Percentiles rank a stretch among this genome's conserved stretches.
Evolutionary conservation across 495 filamentous ascomycete genomes (phyloP).

Genomic region (Neurospora pannonica): DNA sequence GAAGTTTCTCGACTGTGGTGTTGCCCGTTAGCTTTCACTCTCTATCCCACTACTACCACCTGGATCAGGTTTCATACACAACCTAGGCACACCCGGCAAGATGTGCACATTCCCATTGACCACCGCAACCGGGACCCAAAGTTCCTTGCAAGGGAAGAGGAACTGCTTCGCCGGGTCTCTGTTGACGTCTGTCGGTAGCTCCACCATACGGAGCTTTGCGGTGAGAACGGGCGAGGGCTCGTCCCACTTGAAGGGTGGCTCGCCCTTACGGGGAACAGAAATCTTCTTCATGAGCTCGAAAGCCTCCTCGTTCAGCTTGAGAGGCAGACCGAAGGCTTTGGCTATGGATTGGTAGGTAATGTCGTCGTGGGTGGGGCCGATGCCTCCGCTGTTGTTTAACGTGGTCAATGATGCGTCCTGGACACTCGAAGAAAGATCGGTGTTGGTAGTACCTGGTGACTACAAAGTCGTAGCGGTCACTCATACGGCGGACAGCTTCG

Average conservation of each 20-base stretch:
- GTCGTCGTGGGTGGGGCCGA: slow-evolving; percentile 94
- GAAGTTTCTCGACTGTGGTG: slow-evolving; percentile 51
- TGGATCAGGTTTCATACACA: slow-evolving; percentile 40
- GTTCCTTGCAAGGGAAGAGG: slow-evolving; percentile 65
- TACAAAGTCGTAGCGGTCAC: slow-evolving; percentile 79
- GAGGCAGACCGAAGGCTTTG: slow-evolving; percentile 69
- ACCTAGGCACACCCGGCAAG: slow-evolving; percentile 75
- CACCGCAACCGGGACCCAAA: slow-evolving; percentile 84
- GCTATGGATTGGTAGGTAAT: slow-evolving; percentile 95
- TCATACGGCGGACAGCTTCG: slow-evolving; percentile 79
- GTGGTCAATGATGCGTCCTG: background rate
- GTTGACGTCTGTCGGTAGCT: slow-evolving; percentile 64
- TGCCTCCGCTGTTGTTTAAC: slow-evolving; percentile 56
- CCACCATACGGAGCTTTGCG: slow-evolving; percentile 83
- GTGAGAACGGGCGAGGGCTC: slow-evolving; percentile 64
- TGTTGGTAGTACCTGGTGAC: slow-evolving; percentile 52
- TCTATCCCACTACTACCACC: background rate
- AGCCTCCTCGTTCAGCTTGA: slow-evolving; percentile 66
- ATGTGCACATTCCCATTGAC: slow-evolving; percentile 93
- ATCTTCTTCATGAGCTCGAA: slow-evolving; percentile 74
- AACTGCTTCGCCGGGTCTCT: slow-evolving; percentile 53
- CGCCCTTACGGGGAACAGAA: slow-evolving; percentile 58
- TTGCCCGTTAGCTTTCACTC: background rate
- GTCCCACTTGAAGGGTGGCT: slow-evolving; percentile 78
- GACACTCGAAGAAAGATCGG: background rate